Evolutionary conservation across 2,329 filamentous ascomycete species (phyloP).

Genomic region (Claviceps pazoutovae): DNA sequence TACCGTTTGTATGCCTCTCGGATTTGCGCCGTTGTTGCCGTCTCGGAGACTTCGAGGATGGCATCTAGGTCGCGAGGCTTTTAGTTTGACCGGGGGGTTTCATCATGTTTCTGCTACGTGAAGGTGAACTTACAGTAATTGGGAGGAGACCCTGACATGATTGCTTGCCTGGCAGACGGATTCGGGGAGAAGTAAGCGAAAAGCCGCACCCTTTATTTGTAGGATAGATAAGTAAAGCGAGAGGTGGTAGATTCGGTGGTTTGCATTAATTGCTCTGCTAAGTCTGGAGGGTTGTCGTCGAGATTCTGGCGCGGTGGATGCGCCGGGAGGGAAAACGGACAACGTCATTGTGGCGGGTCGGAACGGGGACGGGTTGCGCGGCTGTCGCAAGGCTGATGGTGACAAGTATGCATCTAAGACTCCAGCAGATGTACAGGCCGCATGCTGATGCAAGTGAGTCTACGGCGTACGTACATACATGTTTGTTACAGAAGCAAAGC

Average conservation of each 20-base stretch:
- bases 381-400: too few species aligned
- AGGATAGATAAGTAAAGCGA: too few species aligned
- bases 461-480: too few species aligned
- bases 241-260: background rate
- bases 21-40: slow-evolving; percentile 68
- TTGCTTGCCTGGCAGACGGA: slow-evolving; percentile 3
- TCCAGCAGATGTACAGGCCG: too few species aligned
- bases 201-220: background rate
- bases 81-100: background rate
- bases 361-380: too few species aligned
- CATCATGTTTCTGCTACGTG: too few species aligned
- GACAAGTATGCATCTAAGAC: too few species aligned
- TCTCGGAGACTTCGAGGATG: slow-evolving; percentile 58
- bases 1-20: slow-evolving; percentile 90
- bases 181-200: background rate
- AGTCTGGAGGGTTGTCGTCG: background rate
- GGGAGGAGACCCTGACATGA: slow-evolving; percentile 30
- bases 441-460: too few species aligned
- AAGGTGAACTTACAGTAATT: slow-evolving; percentile 39
- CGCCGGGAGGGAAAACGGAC: background rate
- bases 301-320: background rate
- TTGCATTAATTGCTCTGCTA: background rate
- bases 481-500: too few species aligned
- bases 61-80: slow-evolving; percentile 38
- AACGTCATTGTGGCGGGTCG: slow-evolving; percentile 28